These are phyloP conservation scores for barley (Hordeum vulgare) DNA, from an alignment of 176 grass and related monocot genomes.

Conservation along the genomic window DNA sequence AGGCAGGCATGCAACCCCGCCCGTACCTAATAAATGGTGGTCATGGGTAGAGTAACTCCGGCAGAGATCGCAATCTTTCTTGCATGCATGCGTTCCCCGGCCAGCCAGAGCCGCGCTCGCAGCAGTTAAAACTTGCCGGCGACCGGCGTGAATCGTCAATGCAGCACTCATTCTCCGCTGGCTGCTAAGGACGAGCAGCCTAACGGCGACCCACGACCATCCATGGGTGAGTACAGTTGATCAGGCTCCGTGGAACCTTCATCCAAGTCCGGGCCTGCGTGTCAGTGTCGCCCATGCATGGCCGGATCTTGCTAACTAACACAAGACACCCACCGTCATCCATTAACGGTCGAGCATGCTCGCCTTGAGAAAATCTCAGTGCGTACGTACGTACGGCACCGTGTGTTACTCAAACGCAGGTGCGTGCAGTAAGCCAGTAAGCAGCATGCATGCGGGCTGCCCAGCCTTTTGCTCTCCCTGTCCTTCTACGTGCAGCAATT, in stretches of 20 bases:
- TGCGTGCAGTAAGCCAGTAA: background rate
- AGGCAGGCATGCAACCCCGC: background rate
- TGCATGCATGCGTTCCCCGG: background rate
- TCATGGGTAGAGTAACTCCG: background rate
- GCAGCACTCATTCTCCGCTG: background rate
- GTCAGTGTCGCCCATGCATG: no score
- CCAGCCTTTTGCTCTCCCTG: background rate
- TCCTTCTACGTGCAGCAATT: conserved; percentile 13
- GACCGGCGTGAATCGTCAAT: background rate
- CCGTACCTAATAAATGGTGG: background rate
- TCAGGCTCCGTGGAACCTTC: background rate
- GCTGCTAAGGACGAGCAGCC: background rate
- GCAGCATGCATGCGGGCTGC: background rate
- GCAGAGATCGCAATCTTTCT: background rate
- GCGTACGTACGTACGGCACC: background rate
- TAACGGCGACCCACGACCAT: background rate
- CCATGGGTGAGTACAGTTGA: background rate
- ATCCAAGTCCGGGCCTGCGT: background rate
- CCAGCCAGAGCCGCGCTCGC: background rate
- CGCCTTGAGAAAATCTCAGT: background rate
- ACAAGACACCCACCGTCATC: background rate
- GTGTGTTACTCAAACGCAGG: background rate
- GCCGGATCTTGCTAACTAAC: background rate
- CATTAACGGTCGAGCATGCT: background rate
- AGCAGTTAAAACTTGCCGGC: conserved; percentile 1